A percentile compares a stretch with the other conserved stretches of the same genome.
phyloP scores from a whole-genome alignment of 1,284 basidiomycete species.

The Pterulicium gracile region DNA sequence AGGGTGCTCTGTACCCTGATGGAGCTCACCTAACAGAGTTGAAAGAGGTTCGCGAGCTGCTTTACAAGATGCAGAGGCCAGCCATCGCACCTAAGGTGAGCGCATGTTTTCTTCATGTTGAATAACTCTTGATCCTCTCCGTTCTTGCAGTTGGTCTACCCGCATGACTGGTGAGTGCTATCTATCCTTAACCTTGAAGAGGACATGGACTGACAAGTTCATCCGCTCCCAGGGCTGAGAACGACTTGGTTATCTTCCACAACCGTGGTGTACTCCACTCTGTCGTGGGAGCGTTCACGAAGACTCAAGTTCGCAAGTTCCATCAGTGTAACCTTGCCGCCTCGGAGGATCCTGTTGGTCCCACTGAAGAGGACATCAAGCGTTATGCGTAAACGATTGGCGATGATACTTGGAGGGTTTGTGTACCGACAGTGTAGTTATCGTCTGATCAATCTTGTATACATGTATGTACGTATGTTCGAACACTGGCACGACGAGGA shows the following conservation, averaged over 20 bases:
- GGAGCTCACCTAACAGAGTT: constrained; percentile 57
- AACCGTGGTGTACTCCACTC: constrained; percentile 71
- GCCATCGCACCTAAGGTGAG: constrained; percentile 51
- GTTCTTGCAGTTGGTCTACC: constrained; percentile 36
- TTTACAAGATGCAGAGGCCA: constrained; percentile 67
- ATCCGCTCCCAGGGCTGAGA: constrained; percentile 32
- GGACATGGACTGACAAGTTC: neutral
- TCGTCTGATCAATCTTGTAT: too few relatives aligned
- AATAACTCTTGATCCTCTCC: neutral
- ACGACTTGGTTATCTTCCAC: constrained; percentile 60
- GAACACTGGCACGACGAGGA: too few relatives aligned
- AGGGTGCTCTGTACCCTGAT: constrained; percentile 51
- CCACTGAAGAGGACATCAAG: constrained; percentile 49
- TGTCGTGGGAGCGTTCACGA: constrained; percentile 66
- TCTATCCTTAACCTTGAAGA: constrained; percentile 2
- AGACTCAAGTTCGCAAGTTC: constrained; percentile 66
- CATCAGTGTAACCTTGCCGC: constrained; percentile 80
- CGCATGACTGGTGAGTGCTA: constrained; percentile 42
- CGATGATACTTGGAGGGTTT: neutral
- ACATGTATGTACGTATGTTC: too few relatives aligned
- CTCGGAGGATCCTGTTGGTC: constrained; percentile 58
- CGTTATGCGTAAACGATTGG: constrained; percentile 53
- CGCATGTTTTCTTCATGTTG: neutral
- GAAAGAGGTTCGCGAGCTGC: constrained; percentile 43
- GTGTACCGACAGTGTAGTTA: neutral